Evolutionary conservation across 2,329 filamentous ascomycete species (phyloP), one percentile per base, ranked within the genome.

Genomic region (Venturiaceae sp.): DNA sequence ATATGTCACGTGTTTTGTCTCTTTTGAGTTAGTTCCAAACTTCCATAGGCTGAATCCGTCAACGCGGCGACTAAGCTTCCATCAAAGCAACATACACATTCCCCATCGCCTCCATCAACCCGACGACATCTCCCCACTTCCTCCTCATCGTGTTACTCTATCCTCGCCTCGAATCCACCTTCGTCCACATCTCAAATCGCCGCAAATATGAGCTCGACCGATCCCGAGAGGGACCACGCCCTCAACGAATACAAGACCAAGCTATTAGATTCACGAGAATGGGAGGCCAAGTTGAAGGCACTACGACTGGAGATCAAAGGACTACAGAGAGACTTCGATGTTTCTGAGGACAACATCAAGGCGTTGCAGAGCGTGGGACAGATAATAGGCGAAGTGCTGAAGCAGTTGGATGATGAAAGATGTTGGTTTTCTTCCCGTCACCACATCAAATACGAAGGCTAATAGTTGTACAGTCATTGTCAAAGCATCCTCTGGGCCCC

Each of bases 331-430:
- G 92, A 97, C 68, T 99, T 92, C 69, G 92, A 99, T 73, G 85
- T 92, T 65, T 97, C 94, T 57, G 94, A 99, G 73, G 95, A 99
- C 65, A 97, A 97, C 78, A 97, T 99, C 81, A 99, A 99, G 80
- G 94, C 94, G 65, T 79, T 99, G 69, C 94, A 99, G 79, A 97
- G 94, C 74, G 94, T 99, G 58, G 94, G 94, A 55, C 94, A 99
- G 78, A 99, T 99, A 75, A 97, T 99, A 74, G 94, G 94, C 67
- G 94, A 99, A 77, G 95, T 99, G 62, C 78, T 99, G 70, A 99
- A 99, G 80, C 95, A 99, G 79, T 82, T 99, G 63, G 94, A 99
- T 71, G 94, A 99, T 68, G 95, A 99, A 80, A 82, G 94, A 86
- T 99, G 92, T 96, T 79, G 73, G 89, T 78, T 32, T 14, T 9